Percentiles rank a stretch among this genome's conserved stretches.
Evolutionary conservation across 257 asterid genomes (phyloP).

Genomic region (Capsicum pubescens): DNA sequence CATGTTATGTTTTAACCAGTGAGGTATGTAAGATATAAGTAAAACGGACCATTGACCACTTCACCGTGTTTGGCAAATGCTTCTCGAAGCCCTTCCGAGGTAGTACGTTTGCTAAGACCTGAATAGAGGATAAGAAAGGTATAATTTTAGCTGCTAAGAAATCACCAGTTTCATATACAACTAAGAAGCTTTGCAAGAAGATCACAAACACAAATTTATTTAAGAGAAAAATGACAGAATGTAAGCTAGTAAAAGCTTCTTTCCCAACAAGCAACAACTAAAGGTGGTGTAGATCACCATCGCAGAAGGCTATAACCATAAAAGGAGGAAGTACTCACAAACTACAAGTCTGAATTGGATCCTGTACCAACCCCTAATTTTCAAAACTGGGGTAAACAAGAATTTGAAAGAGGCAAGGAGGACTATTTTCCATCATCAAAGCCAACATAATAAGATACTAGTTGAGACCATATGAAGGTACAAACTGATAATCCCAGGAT

Average conservation of each 20-base stretch:
- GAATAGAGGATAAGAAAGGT: conserved; percentile 30
- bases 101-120: conserved; percentile 95
- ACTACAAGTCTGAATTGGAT: not conserved
- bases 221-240: not conserved
- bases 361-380: not conserved
- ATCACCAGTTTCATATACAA: not conserved
- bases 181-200: not conserved
- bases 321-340: not conserved
- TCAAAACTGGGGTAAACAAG: not conserved
- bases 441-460: not conserved
- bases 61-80: conserved; percentile 82
- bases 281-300: not conserved
- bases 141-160: not conserved
- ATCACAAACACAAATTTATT: not conserved
- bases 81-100: conserved; percentile 72
- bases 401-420: not conserved
- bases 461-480: not conserved
- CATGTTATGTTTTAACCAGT: not conserved
- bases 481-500: not conserved
- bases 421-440: not conserved
- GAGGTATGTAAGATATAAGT: not conserved
- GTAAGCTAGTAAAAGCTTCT: not conserved
- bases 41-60: conserved; percentile 65
- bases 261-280: not conserved
- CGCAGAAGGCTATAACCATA: not conserved